A percentile compares a stretch with the other conserved stretches of the same genome.
These are phyloP conservation scores for Taxawa tesnikishii DNA, from an alignment of 2,329 filamentous ascomycete genomes.

Conservation along the genomic window DNA sequence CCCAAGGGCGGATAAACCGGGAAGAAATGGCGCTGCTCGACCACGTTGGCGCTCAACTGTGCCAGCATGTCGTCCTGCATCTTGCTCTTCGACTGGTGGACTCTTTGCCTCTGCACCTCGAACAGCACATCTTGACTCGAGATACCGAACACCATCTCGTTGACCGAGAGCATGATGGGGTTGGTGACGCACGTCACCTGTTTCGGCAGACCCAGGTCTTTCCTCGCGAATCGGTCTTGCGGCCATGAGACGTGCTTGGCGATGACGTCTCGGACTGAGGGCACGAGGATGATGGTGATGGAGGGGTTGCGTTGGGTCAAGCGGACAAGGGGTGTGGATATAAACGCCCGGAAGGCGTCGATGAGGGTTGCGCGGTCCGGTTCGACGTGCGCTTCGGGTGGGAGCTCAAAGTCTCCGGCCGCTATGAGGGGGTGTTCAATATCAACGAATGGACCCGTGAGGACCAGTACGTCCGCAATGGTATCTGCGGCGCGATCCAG, in stretches of 20 bases:
- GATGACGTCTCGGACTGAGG: slow-evolving; percentile 71
- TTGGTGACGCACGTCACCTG: slow-evolving; percentile 71
- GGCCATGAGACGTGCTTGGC: slow-evolving; percentile 82
- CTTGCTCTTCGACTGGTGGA: slow-evolving; percentile 80
- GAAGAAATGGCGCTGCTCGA: slow-evolving; percentile 86
- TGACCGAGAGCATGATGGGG: slow-evolving; percentile 78
- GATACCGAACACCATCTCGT: slow-evolving; percentile 73
- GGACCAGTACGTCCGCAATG: slow-evolving; percentile 65
- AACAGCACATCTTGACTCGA: slow-evolving; percentile 75
- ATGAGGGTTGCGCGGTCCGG: slow-evolving; percentile 68
- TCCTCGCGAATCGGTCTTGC: slow-evolving; percentile 55
- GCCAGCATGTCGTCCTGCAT: slow-evolving; percentile 55
- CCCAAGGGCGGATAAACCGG: slow-evolving; percentile 76
- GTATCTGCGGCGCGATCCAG: slow-evolving; percentile 64
- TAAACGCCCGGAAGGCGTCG: slow-evolving; percentile 71
- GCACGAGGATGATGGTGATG: slow-evolving; percentile 70
- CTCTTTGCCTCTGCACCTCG: slow-evolving; percentile 43
- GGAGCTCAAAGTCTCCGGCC: slow-evolving; percentile 31
- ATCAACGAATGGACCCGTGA: slow-evolving; percentile 83
- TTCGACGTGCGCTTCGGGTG: slow-evolving; percentile 22
- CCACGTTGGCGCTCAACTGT: slow-evolving; percentile 61
- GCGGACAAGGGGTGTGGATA: slow-evolving; percentile 59
- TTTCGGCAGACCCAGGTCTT: slow-evolving; percentile 68
- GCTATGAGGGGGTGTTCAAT: slow-evolving; percentile 81
- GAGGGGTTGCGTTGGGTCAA: slow-evolving; percentile 60